Evolutionary conservation across 768 basidiomycete genomes (phyloP).

Genomic region (Kwoniella dejecticola): DNA sequence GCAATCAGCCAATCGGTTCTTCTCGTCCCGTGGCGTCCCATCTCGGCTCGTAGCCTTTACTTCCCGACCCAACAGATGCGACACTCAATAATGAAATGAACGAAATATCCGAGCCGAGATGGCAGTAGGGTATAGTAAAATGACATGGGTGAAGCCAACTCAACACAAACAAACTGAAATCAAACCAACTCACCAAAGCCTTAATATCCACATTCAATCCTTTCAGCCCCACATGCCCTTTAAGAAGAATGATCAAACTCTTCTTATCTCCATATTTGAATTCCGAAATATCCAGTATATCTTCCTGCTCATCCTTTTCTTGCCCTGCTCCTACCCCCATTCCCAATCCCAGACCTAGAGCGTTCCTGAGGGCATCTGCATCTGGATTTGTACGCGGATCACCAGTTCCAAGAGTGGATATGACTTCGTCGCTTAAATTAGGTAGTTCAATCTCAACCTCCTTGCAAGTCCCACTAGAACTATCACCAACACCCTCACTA

Average conservation of each 20-base stretch:
- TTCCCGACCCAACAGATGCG: too few relatives aligned
- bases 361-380: not conserved
- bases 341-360: constrained; percentile 15
- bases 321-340: too few relatives aligned
- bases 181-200: constrained; percentile 27
- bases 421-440: not conserved
- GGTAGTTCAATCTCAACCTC: not conserved
- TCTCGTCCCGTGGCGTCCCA: not conserved
- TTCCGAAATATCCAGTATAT: constrained; percentile 19
- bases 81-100: too few relatives aligned
- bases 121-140: too few relatives aligned
- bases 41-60: too few relatives aligned
- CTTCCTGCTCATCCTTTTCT: not conserved
- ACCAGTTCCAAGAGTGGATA: not conserved
- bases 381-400: not conserved
- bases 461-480: too few relatives aligned
- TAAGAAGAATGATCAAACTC: constrained; percentile 19
- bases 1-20: not conserved
- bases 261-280: constrained; percentile 12
- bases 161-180: not conserved
- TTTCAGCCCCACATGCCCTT: constrained; percentile 11
- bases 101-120: too few relatives aligned
- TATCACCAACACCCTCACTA: too few relatives aligned
- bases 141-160: not conserved
- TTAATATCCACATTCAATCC: constrained; percentile 20